A percentile compares a stretch with the other conserved stretches of the same genome.
phyloP scores from a whole-genome alignment of 2,329 filamentous ascomycete species.

The Talaromyces marneffei region DNA sequence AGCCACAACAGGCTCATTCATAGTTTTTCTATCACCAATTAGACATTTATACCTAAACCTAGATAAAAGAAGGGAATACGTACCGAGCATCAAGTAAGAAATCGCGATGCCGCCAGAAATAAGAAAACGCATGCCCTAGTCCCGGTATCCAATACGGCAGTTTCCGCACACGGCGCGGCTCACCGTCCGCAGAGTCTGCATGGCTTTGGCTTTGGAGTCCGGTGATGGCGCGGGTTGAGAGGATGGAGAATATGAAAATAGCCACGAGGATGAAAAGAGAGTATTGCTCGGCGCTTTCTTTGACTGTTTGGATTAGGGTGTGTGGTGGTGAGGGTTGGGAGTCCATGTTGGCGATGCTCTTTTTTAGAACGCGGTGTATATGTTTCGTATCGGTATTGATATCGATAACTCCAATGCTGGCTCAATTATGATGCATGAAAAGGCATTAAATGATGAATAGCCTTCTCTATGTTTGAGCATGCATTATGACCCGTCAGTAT shows the following conservation, averaged over 20 bases:
- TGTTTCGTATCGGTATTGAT: not conserved
- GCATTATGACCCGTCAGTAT: not conserved
- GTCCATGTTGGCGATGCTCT: not conserved
- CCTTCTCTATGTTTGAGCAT: not conserved
- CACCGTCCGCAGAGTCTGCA: slow-evolving; percentile 17
- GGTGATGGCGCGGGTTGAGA: slow-evolving; percentile 35
- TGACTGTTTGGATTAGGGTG: slow-evolving; percentile 11
- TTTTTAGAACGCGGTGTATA: not conserved
- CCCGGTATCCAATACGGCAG: slow-evolving; percentile 57
- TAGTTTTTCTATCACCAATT: slow-evolving; percentile 27
- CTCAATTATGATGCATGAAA: not conserved
- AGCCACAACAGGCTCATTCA: slow-evolving; percentile 41
- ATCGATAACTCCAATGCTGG: not conserved
- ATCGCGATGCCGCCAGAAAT: slow-evolving; percentile 41
- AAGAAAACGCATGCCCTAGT: slow-evolving; percentile 49
- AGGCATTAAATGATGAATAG: not conserved
- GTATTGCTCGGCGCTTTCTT: slow-evolving; percentile 19
- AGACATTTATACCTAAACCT: not conserved
- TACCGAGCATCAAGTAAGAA: slow-evolving; percentile 43
- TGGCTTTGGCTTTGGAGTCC: slow-evolving; percentile 29
- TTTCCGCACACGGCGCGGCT: slow-evolving; percentile 39
- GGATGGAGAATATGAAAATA: slow-evolving; percentile 27
- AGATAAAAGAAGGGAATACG: slow-evolving; percentile 2
- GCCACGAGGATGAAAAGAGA: slow-evolving; percentile 25
- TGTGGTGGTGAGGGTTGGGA: not conserved